Evolutionary conservation across 805 yeast genomes (phyloP).

Genomic region (Wickerhamia fluorescens): DNA sequence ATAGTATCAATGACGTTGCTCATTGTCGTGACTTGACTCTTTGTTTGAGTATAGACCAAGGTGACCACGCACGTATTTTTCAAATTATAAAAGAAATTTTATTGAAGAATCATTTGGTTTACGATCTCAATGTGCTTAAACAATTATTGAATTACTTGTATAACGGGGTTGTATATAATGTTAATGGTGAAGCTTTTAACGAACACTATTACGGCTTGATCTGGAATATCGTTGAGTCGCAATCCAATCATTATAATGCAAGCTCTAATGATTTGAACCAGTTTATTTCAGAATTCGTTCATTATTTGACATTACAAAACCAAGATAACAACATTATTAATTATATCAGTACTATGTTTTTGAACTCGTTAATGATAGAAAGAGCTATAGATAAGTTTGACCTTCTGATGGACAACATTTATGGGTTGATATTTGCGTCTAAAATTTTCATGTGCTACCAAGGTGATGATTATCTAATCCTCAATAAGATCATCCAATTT

Average conservation of each 20-base stretch:
- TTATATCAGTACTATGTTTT: slow-evolving; percentile 8
- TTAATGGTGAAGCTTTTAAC: slow-evolving; percentile 13
- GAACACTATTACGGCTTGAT: slow-evolving; percentile 23
- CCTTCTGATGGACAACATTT: slow-evolving; percentile 23
- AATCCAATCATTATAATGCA: slow-evolving; percentile 16
- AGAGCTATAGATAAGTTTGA: slow-evolving; percentile 19
- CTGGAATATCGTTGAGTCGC: slow-evolving; percentile 29
- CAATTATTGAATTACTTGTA: slow-evolving; percentile 24
- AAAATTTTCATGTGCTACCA: slow-evolving; percentile 13
- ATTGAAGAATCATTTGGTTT: slow-evolving; percentile 22
- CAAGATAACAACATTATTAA: slow-evolving; percentile 5
- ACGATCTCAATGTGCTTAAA: slow-evolving; percentile 21
- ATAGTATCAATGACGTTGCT: slow-evolving; percentile 3
- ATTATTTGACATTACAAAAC: slow-evolving; percentile 12
- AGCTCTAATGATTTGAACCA: slow-evolving; percentile 17
- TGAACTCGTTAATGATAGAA: slow-evolving; percentile 24
- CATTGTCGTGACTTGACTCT: slow-evolving; percentile 25
- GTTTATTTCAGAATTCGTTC: slow-evolving; percentile 24
- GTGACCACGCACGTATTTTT: slow-evolving; percentile 27
- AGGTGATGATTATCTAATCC: slow-evolving; percentile 4
- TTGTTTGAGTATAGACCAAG: slow-evolving; percentile 23
- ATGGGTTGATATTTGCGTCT: slow-evolving; percentile 22
- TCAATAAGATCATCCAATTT: slow-evolving; percentile 18
- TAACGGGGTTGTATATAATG: slow-evolving; percentile 16
- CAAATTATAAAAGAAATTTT: slow-evolving; percentile 31